These are phyloP conservation scores for Boletus subparvulus DNA, from an alignment of 768 basidiomycete species.

Conservation along the genomic window DNA sequence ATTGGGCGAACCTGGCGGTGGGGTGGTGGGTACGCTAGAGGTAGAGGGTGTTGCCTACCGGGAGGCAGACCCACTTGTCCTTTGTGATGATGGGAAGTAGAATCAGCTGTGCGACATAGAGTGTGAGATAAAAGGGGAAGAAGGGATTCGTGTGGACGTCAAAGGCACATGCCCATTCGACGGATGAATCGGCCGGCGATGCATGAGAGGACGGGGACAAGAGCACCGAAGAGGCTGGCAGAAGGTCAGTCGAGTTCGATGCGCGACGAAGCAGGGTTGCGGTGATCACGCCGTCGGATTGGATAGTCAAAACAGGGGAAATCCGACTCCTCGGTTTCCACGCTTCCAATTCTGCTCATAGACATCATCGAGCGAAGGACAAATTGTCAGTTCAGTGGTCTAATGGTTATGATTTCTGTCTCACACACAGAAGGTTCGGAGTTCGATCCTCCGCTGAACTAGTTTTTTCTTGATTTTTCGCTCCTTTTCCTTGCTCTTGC, in stretches of 20 bases:
- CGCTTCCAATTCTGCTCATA: too few relatives aligned
- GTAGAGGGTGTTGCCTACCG: constrained; percentile 78
- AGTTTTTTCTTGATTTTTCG: constrained; percentile 14
- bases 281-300: constrained; percentile 52
- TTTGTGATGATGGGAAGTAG: constrained; percentile 79
- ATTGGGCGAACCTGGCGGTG: constrained; percentile 74
- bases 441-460: constrained; percentile 39
- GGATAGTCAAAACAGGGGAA: too few relatives aligned
- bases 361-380: too few relatives aligned
- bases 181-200: constrained; percentile 63
- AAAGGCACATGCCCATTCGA: constrained; percentile 94
- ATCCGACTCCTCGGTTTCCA: too few relatives aligned
- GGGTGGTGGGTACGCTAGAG: constrained; percentile 34
- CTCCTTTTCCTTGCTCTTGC: not conserved
- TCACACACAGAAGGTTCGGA: constrained; percentile 39
- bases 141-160: constrained; percentile 97
- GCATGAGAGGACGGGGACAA: constrained; percentile 73
- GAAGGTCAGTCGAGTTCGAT: constrained; percentile 9
- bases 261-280: constrained; percentile 66
- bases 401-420: constrained; percentile 41
- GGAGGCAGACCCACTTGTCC: constrained; percentile 91
- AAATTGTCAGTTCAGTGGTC: constrained; percentile 32
- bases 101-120: constrained; percentile 87
- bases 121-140: constrained; percentile 88
- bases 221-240: constrained; percentile 58